Percentiles rank a stretch among this genome's conserved stretches.
Conservation (phyloP, 2,329 filamentous ascomycete genomes). For the Colletotrichum liriopes region DNA sequence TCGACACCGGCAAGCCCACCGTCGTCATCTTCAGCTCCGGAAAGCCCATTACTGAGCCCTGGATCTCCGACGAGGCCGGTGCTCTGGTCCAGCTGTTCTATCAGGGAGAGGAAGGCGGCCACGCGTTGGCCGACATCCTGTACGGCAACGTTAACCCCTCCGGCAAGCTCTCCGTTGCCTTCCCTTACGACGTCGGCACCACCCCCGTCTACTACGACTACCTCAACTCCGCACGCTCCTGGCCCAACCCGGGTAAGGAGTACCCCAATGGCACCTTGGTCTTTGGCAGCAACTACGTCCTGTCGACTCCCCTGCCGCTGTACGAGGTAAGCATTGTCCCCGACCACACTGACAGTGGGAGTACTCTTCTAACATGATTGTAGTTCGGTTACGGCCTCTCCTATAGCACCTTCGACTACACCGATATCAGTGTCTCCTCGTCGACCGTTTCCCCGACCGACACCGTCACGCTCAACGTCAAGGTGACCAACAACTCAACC, state of each 20-base stretch:
- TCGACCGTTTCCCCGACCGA: slow-evolving; percentile 63
- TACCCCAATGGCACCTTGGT: slow-evolving; percentile 72
- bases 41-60: slow-evolving; percentile 81
- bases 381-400: slow-evolving; percentile 77
- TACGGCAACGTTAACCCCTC: slow-evolving; percentile 77
- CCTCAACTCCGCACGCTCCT: slow-evolving; percentile 74
- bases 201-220: slow-evolving; percentile 82
- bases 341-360: neutral
- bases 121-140: slow-evolving; percentile 76
- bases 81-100: slow-evolving; percentile 84
- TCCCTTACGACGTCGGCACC: slow-evolving; percentile 78
- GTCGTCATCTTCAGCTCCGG: slow-evolving; percentile 79
- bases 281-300: slow-evolving; percentile 77
- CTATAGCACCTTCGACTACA: slow-evolving; percentile 76
- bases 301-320: slow-evolving; percentile 71
- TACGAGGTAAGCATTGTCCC: slow-evolving; percentile 58
- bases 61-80: slow-evolving; percentile 76
- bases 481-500: slow-evolving; percentile 72
- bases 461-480: slow-evolving; percentile 71
- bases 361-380: slow-evolving; percentile 45
- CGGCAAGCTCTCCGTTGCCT: slow-evolving; percentile 76
- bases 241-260: slow-evolving; percentile 66
- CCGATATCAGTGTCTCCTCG: slow-evolving; percentile 66
- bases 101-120: slow-evolving; percentile 77
- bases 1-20: slow-evolving; percentile 77